These are phyloP conservation scores for Marasmius sp. DNA, from an alignment of 1,284 basidiomycete genomes.

Conservation along the genomic window DNA sequence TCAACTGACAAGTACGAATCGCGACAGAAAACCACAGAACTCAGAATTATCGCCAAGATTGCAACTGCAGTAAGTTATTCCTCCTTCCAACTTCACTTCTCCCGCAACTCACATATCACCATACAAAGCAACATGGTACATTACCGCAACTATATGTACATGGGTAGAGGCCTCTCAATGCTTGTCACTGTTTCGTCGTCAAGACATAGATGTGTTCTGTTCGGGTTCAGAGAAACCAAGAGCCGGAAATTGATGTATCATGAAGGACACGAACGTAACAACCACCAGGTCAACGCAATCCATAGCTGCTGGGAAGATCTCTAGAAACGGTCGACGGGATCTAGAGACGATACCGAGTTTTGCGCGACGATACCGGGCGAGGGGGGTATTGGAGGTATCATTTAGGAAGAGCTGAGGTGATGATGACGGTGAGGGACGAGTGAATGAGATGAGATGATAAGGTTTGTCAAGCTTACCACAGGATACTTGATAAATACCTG, in stretches of 20 bases:
- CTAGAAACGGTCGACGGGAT: constrained; percentile 35
- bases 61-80: no score
- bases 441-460: not conserved
- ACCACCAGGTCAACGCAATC: constrained; percentile 35
- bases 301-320: constrained; percentile 35
- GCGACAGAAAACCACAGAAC: no score
- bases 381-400: constrained; percentile 28
- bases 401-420: constrained; percentile 27
- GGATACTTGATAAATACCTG: constrained; percentile 35
- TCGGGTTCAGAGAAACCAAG: no score
- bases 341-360: constrained; percentile 42
- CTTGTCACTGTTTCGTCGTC: no score
- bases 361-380: constrained; percentile 38
- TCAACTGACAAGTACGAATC: no score
- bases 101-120: no score
- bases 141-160: no score
- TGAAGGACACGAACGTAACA: constrained; percentile 38
- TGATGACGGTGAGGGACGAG: not conserved
- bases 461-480: constrained; percentile 24
- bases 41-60: no score
- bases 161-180: no score
- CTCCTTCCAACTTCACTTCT: no score
- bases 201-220: no score
- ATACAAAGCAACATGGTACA: no score
- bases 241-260: constrained; percentile 18